Evolutionary conservation across 305 asterid species (phyloP).

Genomic region (Solanum aculeatissimum): DNA sequence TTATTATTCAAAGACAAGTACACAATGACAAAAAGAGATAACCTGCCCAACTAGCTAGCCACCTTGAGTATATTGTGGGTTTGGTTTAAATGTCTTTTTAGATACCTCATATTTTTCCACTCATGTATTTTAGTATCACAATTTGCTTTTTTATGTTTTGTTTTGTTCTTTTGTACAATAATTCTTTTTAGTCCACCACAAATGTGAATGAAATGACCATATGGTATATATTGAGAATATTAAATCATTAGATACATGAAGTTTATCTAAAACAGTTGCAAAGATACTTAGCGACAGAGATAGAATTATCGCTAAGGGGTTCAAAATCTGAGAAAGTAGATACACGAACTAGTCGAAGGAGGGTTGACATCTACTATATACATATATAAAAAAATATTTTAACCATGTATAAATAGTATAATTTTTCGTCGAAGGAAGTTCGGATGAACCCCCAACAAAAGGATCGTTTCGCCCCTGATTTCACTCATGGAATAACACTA

Average conservation of each 20-base stretch:
- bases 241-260: background rate
- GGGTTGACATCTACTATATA: too few relatives aligned
- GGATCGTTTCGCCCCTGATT: too few relatives aligned
- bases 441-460: too few relatives aligned
- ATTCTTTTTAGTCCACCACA: background rate
- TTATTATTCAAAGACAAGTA: conserved; percentile 26
- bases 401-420: too few relatives aligned
- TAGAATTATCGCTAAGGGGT: too few relatives aligned
- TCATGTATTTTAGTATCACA: background rate
- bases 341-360: too few relatives aligned
- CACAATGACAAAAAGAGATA: conserved; percentile 14
- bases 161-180: background rate
- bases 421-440: too few relatives aligned
- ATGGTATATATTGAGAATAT: background rate
- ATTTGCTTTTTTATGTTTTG: background rate
- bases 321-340: too few relatives aligned
- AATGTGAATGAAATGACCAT: background rate
- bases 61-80: conserved; percentile 14
- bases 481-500: background rate
- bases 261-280: background rate
- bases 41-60: conserved; percentile 18
- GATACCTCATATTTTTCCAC: background rate
- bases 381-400: too few relatives aligned
- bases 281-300: too few relatives aligned
- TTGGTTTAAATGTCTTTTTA: conserved; percentile 11